phyloP scores from a whole-genome alignment of 805 yeast species.

The Nakazawaea ernobii region DNA sequence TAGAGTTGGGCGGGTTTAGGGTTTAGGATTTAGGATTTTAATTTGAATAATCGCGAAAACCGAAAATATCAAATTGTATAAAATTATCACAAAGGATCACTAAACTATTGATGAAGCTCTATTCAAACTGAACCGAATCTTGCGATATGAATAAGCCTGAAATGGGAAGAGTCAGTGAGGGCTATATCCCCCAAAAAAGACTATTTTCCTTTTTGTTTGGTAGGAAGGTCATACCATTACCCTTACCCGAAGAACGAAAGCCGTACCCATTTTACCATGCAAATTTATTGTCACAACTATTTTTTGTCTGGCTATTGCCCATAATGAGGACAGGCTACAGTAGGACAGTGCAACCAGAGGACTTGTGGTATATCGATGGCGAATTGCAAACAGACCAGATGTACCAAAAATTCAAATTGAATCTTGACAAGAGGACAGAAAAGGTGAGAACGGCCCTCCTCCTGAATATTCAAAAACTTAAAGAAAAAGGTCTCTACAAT shows the following conservation, averaged over 20 bases:
- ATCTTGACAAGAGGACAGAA: constrained; percentile 26
- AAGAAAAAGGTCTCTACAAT: neutral
- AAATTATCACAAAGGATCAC: no score
- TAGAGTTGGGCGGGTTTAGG: no score
- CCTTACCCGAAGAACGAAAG: constrained; percentile 35
- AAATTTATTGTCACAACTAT: constrained; percentile 34
- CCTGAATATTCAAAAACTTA: neutral
- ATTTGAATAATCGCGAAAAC: no score
- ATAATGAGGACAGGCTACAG: constrained; percentile 60
- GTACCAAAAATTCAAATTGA: constrained; percentile 26
- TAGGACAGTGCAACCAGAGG: constrained; percentile 63
- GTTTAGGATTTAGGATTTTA: no score
- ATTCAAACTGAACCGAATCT: constrained; percentile 10
- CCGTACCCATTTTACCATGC: constrained; percentile 37
- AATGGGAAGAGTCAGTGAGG: neutral
- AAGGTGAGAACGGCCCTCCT: constrained; percentile 13
- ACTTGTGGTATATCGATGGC: constrained; percentile 42
- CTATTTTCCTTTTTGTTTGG: constrained; percentile 2
- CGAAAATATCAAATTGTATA: no score
- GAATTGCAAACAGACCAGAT: constrained; percentile 36
- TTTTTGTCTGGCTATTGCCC: constrained; percentile 70
- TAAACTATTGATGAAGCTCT: no score
- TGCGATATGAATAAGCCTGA: neutral
- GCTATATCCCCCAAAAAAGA: constrained; percentile 15
- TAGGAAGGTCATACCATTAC: neutral